Evolutionary conservation across 1,284 basidiomycete species (phyloP).

Genomic region (Fomitopsis betulina): DNA sequence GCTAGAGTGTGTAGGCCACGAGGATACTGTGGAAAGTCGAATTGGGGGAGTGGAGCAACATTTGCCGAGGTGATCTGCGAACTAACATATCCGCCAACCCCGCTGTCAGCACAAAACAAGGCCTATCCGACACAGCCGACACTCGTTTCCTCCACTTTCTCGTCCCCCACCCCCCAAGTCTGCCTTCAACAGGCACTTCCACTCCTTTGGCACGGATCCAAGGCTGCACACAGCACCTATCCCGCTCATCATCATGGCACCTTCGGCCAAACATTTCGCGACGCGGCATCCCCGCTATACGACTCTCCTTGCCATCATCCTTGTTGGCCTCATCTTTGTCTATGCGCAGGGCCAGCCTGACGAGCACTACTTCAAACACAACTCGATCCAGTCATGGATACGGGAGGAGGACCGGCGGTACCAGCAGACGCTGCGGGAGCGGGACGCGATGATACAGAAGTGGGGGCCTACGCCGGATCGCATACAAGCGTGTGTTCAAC

Average conservation of each 20-base stretch:
- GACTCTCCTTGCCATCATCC: constrained; percentile 7
- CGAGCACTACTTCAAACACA: background rate
- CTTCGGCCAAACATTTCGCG: background rate
- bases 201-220: background rate
- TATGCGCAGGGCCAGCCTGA: constrained; percentile 3
- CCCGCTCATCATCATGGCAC: background rate
- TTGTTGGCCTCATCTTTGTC: constrained; percentile 8
- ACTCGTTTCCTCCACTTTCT: background rate
- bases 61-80: background rate
- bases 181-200: constrained; percentile 1
- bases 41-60: background rate
- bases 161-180: background rate
- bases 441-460: constrained; percentile 18
- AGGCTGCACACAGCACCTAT: background rate
- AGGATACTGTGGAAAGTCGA: background rate
- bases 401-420: constrained; percentile 18
- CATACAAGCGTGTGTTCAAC: constrained; percentile 15
- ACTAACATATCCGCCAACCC: background rate
- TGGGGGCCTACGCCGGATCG: constrained; percentile 19
- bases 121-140: no score
- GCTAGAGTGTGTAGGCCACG: background rate
- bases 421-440: constrained; percentile 8
- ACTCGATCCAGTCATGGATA: constrained; percentile 4
- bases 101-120: background rate
- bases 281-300: constrained; percentile 15